phyloP scores from a whole-genome alignment of 176 grass and related monocot species.

The Otatea glauca region DNA sequence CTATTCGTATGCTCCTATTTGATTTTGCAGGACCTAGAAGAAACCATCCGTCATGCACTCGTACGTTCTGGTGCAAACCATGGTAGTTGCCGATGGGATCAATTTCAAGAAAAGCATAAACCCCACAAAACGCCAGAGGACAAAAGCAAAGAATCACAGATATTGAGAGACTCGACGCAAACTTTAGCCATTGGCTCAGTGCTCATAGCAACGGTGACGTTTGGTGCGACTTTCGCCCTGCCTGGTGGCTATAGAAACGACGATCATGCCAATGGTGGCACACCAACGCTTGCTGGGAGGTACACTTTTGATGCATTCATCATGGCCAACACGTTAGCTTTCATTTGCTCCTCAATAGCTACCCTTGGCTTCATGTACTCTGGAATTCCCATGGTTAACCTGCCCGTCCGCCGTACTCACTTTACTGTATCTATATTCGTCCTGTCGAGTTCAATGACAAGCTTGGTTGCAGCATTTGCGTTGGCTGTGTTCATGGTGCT shows the following conservation, averaged over 20 bases:
- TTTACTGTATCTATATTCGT: too few relatives aligned
- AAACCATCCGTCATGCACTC: slow-evolving; percentile 1
- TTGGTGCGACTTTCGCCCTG: background rate
- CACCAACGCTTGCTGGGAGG: background rate
- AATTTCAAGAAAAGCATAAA: slow-evolving; percentile 24
- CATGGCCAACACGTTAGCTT: background rate
- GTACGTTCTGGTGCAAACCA: background rate
- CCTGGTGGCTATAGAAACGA: slow-evolving; percentile 27
- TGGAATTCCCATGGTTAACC: background rate
- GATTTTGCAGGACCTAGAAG: slow-evolving; percentile 21
- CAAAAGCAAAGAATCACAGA: slow-evolving; percentile 29
- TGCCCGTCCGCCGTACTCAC: background rate
- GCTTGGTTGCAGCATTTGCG: background rate
- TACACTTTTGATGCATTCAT: background rate
- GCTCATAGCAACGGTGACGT: slow-evolving; percentile 12
- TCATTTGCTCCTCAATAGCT: background rate
- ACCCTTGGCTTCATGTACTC: background rate
- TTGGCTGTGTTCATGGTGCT: background rate
- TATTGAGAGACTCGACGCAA: slow-evolving; percentile 23
- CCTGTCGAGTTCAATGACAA: too few relatives aligned
- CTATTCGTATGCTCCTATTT: background rate
- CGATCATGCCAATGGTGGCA: background rate
- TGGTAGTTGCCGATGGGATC: slow-evolving; percentile 27
- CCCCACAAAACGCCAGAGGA: background rate
- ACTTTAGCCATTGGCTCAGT: slow-evolving; percentile 29